Conservation (phyloP, 2,329 filamentous ascomycete species). For the Botrytis paeoniae region DNA sequence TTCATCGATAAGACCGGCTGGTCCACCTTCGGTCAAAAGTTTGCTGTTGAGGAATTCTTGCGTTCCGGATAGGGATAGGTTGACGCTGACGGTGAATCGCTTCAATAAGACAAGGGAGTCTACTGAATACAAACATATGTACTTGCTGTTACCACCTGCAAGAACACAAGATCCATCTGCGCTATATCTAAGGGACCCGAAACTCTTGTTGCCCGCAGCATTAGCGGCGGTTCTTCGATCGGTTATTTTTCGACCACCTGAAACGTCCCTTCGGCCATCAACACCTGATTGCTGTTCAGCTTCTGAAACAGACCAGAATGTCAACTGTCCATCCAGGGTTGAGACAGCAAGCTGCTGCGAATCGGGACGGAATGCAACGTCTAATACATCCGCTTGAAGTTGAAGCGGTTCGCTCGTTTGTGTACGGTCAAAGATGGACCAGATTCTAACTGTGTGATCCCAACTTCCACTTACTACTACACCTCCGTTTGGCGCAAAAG, state of each 20-base stretch:
- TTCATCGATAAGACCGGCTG: constrained; percentile 79
- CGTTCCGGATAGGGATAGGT: constrained; percentile 91
- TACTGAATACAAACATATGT: constrained; percentile 96
- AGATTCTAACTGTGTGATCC: constrained; percentile 93
- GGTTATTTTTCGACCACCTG: constrained; percentile 82
- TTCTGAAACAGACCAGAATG: constrained; percentile 90
- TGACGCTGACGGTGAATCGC: constrained; percentile 93
- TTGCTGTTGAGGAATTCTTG: constrained; percentile 97
- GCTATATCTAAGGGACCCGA: constrained; percentile 84
- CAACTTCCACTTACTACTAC: constrained; percentile 88
- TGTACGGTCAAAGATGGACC: constrained; percentile 90
- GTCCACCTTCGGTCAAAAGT: constrained; percentile 85
- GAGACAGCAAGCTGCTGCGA: constrained; percentile 88
- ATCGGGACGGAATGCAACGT: constrained; percentile 83
- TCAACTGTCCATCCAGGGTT: constrained; percentile 88
- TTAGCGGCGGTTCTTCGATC: constrained; percentile 92
- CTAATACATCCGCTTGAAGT: constrained; percentile 85
- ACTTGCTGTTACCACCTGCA: constrained; percentile 95
- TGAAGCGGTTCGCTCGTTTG: constrained; percentile 94
- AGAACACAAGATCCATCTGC: constrained; percentile 88
- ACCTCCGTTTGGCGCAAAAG: constrained; percentile 83
- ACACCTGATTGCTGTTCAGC: constrained; percentile 82
- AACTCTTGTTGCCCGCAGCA: constrained; percentile 83
- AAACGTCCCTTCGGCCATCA: constrained; percentile 88
- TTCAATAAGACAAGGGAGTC: constrained; percentile 86